phyloP scores from a whole-genome alignment of 2,329 filamentous ascomycete species.

The Aspergillus fumigatiaffinis region DNA sequence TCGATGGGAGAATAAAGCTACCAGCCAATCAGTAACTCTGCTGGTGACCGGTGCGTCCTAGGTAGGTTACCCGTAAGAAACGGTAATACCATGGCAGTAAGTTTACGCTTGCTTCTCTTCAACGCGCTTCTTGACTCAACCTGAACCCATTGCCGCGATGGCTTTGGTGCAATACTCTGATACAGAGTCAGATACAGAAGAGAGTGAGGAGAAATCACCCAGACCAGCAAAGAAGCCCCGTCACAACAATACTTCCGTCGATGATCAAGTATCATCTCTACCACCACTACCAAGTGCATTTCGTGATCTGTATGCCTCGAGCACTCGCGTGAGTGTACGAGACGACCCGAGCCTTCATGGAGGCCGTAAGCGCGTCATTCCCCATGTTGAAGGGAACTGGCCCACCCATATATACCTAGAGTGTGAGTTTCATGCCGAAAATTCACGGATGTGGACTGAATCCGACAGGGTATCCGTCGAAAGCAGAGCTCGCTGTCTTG shows the following conservation, averaged over 20 bases:
- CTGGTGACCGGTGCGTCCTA: background rate
- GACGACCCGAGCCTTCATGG: constrained; percentile 85
- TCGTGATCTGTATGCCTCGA: constrained; percentile 84
- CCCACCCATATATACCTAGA: constrained; percentile 89
- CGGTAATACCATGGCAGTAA: background rate
- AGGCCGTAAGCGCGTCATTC: constrained; percentile 74
- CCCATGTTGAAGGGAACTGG: constrained; percentile 88
- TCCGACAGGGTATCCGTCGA: constrained; percentile 38
- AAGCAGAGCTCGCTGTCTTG: constrained; percentile 31
- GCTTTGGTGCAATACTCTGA: constrained; percentile 63
- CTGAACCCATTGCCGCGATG: constrained; percentile 39
- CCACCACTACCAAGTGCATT: constrained; percentile 78
- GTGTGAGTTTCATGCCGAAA: constrained; percentile 57
- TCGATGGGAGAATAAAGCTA: too few species aligned
- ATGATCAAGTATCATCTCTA: constrained; percentile 38
- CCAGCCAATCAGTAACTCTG: background rate
- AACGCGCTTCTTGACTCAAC: background rate
- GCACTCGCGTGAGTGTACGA: constrained; percentile 67
- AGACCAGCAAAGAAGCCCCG: constrained; percentile 23
- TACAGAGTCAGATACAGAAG: constrained; percentile 37
- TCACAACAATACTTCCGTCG: constrained; percentile 7
- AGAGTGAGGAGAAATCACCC: constrained; percentile 8
- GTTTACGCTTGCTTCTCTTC: background rate
- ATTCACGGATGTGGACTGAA: constrained; percentile 8
- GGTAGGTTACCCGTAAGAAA: background rate